These are phyloP conservation scores for Haplosporangium sp. DNA, from an alignment of 371 early-diverging fungal genomes.

Conservation along the genomic window DNA sequence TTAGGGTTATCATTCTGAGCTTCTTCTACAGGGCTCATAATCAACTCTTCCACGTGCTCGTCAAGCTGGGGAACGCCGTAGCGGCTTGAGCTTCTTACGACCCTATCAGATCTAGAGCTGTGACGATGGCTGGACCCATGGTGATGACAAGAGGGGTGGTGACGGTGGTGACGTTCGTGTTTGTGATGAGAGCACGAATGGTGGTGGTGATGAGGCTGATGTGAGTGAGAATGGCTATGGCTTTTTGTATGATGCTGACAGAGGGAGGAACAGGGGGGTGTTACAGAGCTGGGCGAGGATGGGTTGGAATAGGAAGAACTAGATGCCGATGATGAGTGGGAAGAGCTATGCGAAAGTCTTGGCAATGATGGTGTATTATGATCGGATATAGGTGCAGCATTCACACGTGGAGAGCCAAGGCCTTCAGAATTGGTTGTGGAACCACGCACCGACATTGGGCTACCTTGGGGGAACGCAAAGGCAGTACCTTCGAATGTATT, in stretches of 20 bases:
- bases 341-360: conserved; percentile 19
- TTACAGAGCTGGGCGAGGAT: conserved; percentile 36
- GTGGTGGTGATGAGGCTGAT: conserved; percentile 15
- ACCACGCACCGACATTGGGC: conserved; percentile 16
- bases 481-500: conserved; percentile 2
- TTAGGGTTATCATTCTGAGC: background rate
- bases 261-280: conserved; percentile 32
- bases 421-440: conserved; percentile 13
- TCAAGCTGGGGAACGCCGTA: conserved; percentile 5
- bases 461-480: conserved; percentile 3
- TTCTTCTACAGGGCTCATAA: background rate
- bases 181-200: conserved; percentile 12
- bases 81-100: conserved; percentile 6
- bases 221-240: conserved; percentile 11
- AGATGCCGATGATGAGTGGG: conserved; percentile 32
- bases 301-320: conserved; percentile 43
- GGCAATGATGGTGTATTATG: conserved; percentile 24
- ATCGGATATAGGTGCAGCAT: conserved; percentile 13
- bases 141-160: conserved; percentile 32
- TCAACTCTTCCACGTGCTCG: conserved; percentile 6
- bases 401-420: conserved; percentile 31
- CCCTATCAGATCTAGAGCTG: conserved; percentile 20
- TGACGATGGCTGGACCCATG: conserved; percentile 15
- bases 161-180: conserved; percentile 23
- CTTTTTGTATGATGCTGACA: conserved; percentile 24